phyloP scores from a whole-genome alignment of 331 rosid genomes.

The Dryas integrifolia region DNA sequence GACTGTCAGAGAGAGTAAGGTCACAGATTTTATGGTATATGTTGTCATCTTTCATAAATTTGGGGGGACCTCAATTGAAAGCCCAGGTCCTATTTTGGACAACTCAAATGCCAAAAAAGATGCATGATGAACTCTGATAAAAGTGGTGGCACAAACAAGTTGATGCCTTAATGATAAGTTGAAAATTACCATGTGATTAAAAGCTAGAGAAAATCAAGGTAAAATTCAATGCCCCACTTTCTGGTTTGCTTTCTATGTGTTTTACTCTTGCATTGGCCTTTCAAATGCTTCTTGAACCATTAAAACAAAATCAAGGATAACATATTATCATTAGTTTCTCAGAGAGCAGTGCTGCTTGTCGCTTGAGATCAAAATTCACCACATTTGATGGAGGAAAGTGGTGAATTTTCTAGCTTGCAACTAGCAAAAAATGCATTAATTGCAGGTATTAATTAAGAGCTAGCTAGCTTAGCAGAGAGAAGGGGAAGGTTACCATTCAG shows the following conservation, averaged over 20 bases:
- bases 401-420: neutral
- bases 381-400: too few species aligned
- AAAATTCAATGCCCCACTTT: neutral
- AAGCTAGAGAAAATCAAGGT: neutral
- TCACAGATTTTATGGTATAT: conserved; percentile 28
- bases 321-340: too few species aligned
- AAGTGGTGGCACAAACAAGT: neutral
- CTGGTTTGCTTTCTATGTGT: neutral
- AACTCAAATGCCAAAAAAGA: conserved; percentile 18
- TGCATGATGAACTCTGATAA: neutral
- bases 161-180: neutral
- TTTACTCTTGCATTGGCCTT: neutral
- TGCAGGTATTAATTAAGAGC: neutral
- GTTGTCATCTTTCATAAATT: conserved; percentile 29
- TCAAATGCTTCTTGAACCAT: neutral
- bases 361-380: too few species aligned
- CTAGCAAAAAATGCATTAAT: neutral
- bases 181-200: neutral
- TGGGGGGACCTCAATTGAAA: conserved; percentile 19
- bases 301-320: neutral
- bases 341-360: too few species aligned
- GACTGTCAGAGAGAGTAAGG: conserved; percentile 33
- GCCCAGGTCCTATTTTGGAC: conserved; percentile 9
- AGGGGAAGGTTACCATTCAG: conserved; percentile 70
- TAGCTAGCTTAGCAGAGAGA: neutral